Conservation (phyloP, 75 land plant species). For the Isoetes taiwanensis region DNA sequence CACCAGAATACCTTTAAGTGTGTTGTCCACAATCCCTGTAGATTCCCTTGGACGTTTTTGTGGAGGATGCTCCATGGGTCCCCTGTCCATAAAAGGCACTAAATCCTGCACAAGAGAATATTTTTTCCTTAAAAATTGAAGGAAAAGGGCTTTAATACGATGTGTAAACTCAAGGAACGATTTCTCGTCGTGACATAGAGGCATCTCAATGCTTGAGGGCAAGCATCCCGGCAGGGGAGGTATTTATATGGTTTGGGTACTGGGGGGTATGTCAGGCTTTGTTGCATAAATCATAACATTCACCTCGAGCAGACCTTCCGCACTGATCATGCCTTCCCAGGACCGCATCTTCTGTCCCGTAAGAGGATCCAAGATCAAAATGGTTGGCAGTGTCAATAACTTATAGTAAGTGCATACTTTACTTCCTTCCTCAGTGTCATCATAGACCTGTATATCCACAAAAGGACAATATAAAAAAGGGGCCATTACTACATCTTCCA, state of each 20-base stretch:
- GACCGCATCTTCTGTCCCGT: constrained; percentile 95
- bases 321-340: constrained; percentile 83
- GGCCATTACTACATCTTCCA: not conserved
- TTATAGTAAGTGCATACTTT: constrained; percentile 96
- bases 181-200: too few species aligned
- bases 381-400: constrained; percentile 49
- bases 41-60: constrained; percentile 72
- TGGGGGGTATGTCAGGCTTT: too few species aligned
- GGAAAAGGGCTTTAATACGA: too few species aligned
- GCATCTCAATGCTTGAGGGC: too few species aligned
- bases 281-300: not conserved
- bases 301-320: constrained; percentile 91
- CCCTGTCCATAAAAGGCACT: constrained; percentile 69
- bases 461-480: not conserved
- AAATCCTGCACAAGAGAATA: constrained; percentile 43
- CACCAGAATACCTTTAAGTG: constrained; percentile 17
- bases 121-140: too few species aligned
- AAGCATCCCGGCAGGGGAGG: too few species aligned
- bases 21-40: constrained; percentile 11
- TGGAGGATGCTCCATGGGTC: constrained; percentile 65
- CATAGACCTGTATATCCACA: constrained; percentile 46
- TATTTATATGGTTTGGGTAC: too few species aligned
- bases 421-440: constrained; percentile 85
- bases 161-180: too few species aligned
- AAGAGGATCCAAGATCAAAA: constrained; percentile 80